Percentiles rank a stretch among this genome's conserved stretches.
Conservation (phyloP, 768 basidiomycete genomes). For the Ephemerocybe angulata region DNA sequence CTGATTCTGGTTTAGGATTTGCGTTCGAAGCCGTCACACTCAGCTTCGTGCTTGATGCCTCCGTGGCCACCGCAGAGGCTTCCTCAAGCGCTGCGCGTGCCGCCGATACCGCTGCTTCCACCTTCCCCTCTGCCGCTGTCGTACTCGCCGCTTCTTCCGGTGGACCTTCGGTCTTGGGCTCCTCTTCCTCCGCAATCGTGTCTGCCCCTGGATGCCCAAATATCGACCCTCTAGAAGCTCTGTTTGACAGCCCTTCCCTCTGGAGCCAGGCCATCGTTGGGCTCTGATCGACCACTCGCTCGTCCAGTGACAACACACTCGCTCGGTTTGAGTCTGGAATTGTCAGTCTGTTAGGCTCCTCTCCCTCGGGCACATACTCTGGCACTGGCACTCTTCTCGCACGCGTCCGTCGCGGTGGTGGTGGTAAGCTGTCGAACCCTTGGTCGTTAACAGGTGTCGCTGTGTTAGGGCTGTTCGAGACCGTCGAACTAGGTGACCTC, state of each 20-base stretch:
- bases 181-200: conserved; percentile 4
- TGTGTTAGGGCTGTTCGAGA: neutral
- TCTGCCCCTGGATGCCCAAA: neutral
- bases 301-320: neutral
- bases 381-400: neutral
- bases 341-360: neutral
- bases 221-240: neutral
- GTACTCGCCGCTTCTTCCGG: neutral
- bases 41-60: conserved; percentile 3
- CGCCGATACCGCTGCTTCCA: conserved; percentile 1
- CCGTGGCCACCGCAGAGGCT: conserved; percentile 5
- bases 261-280: conserved; percentile 4
- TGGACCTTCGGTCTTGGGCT: neutral
- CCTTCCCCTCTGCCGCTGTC: neutral
- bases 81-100: conserved; percentile 1
- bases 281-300: neutral
- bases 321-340: neutral
- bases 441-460: neutral
- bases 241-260: neutral
- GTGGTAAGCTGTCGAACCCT: conserved; percentile 2
- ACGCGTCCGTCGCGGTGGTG: conserved; percentile 3
- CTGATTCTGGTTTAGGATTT: conserved; percentile 1
- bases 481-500: neutral
- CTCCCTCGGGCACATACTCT: neutral
- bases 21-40: conserved; percentile 3